Conservation (phyloP, 2,329 filamentous ascomycete species). For the Tolypocladium cylindrosporum region DNA sequence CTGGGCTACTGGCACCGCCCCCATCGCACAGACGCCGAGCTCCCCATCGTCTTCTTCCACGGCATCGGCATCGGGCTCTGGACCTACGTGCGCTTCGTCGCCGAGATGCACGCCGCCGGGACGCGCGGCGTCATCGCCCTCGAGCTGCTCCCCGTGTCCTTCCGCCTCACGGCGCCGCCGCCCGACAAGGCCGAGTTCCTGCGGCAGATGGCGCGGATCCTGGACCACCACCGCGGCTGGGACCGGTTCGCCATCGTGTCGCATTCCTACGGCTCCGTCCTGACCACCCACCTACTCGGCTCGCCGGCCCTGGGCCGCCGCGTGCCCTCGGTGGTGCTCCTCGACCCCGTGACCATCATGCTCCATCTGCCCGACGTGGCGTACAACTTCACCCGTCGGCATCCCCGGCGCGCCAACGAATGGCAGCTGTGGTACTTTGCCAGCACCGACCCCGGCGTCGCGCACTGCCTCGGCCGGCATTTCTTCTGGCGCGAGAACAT, state of each 20-base stretch:
- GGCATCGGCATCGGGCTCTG: constrained; percentile 61
- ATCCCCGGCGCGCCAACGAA: constrained; percentile 50
- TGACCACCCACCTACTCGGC: constrained; percentile 52
- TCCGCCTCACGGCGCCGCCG: constrained; percentile 46
- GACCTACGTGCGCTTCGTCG: constrained; percentile 49
- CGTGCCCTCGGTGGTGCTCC: constrained; percentile 35
- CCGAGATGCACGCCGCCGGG: constrained; percentile 32
- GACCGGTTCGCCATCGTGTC: constrained; percentile 48
- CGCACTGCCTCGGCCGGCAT: constrained; percentile 51
- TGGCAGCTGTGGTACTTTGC: constrained; percentile 64
- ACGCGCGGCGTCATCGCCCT: constrained; percentile 45
- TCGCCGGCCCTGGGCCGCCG: constrained; percentile 36
- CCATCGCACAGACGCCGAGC: constrained; percentile 36
- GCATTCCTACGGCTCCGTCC: constrained; percentile 55
- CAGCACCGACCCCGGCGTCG: constrained; percentile 55
- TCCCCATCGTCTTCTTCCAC: constrained; percentile 59
- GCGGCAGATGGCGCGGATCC: constrained; percentile 42
- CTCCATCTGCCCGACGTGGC: constrained; percentile 61
- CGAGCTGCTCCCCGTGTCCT: constrained; percentile 57
- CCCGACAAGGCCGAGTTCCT: constrained; percentile 43
- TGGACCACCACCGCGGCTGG: constrained; percentile 50
- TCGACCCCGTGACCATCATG: constrained; percentile 56
- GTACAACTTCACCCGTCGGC: constrained; percentile 56
- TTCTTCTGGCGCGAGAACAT: constrained; percentile 68
- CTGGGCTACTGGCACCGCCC: constrained; percentile 58